Percentiles rank a stretch among this genome's conserved stretches.
Evolutionary conservation across 2,329 filamentous ascomycete genomes (phyloP).

Genomic region (Talaromyces sp.): DNA sequence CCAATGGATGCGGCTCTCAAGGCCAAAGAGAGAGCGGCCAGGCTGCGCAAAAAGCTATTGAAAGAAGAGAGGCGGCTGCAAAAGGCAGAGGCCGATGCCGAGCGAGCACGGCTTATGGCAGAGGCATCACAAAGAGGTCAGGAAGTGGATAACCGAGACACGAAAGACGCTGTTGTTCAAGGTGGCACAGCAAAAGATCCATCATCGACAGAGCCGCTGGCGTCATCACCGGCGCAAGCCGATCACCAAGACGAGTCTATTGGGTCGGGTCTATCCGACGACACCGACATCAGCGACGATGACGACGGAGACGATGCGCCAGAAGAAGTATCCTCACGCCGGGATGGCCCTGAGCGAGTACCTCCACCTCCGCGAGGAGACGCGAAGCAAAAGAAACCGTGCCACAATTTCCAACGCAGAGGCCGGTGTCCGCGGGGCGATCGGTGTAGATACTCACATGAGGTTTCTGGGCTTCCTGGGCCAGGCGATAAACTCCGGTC

Average conservation of each 20-base stretch:
- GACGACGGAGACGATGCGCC: slow-evolving; percentile 33
- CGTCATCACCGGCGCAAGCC: background rate
- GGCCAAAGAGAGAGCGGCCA: slow-evolving; percentile 38
- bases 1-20: slow-evolving; percentile 30
- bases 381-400: slow-evolving; percentile 25
- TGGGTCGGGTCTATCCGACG: slow-evolving; percentile 29
- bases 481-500: slow-evolving; percentile 21
- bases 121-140: slow-evolving; percentile 23
- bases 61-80: slow-evolving; percentile 58
- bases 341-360: slow-evolving; percentile 35
- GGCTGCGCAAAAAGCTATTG: slow-evolving; percentile 48
- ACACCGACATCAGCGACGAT: slow-evolving; percentile 16
- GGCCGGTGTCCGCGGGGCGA: slow-evolving; percentile 40
- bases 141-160: background rate
- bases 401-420: slow-evolving; percentile 37
- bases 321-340: slow-evolving; percentile 38
- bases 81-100: slow-evolving; percentile 41
- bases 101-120: slow-evolving; percentile 31
- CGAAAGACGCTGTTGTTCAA: background rate
- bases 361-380: slow-evolving; percentile 34
- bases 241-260: slow-evolving; percentile 37
- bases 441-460: slow-evolving; percentile 40
- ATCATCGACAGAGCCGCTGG: background rate
- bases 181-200: background rate
- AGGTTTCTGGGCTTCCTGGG: slow-evolving; percentile 23